phyloP scores from a whole-genome alignment of 352 stramenopile species.

The Phytophthora quininea region DNA sequence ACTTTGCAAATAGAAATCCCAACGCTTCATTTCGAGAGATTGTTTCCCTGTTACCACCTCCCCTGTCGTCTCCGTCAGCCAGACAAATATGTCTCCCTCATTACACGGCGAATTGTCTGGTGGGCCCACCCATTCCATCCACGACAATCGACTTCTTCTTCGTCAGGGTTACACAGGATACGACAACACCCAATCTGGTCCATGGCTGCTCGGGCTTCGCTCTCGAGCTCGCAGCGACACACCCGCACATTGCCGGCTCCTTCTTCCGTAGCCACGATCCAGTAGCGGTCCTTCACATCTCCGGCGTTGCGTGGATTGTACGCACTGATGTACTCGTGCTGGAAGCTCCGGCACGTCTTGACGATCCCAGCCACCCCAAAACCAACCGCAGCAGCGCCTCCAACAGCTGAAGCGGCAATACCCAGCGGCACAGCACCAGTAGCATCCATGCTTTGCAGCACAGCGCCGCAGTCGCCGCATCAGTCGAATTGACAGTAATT shows the following conservation, averaged over 20 bases:
- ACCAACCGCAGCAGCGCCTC: background rate
- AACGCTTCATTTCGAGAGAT: too few relatives aligned
- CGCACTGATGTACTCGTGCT: slow-evolving; percentile 23
- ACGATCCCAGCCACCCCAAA: slow-evolving; percentile 12
- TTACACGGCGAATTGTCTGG: slow-evolving; percentile 26
- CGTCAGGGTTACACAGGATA: slow-evolving; percentile 21
- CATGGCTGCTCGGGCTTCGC: slow-evolving; percentile 14
- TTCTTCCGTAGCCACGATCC: slow-evolving; percentile 33
- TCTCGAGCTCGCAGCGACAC: slow-evolving; percentile 22
- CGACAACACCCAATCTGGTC: slow-evolving; percentile 22
- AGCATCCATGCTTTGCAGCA: slow-evolving; percentile 52
- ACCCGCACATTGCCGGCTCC: slow-evolving; percentile 24
- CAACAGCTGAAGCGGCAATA: background rate
- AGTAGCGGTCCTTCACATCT: slow-evolving; percentile 4
- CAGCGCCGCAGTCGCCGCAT: too few relatives aligned
- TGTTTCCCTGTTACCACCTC: too few relatives aligned
- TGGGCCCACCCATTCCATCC: slow-evolving; percentile 17
- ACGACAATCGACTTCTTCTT: slow-evolving; percentile 10
- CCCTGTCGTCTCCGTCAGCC: too few relatives aligned
- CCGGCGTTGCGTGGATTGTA: slow-evolving; percentile 11
- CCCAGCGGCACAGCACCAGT: slow-evolving; percentile 6
- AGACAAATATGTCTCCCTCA: slow-evolving; percentile 19
- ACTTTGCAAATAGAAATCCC: too few relatives aligned
- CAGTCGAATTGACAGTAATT: too few relatives aligned
- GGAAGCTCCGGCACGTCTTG: slow-evolving; percentile 22